A percentile compares a stretch with the other conserved stretches of the same genome.
Evolutionary conservation across 129 eudicot species (phyloP).

Genomic region (Centella asiatica): DNA sequence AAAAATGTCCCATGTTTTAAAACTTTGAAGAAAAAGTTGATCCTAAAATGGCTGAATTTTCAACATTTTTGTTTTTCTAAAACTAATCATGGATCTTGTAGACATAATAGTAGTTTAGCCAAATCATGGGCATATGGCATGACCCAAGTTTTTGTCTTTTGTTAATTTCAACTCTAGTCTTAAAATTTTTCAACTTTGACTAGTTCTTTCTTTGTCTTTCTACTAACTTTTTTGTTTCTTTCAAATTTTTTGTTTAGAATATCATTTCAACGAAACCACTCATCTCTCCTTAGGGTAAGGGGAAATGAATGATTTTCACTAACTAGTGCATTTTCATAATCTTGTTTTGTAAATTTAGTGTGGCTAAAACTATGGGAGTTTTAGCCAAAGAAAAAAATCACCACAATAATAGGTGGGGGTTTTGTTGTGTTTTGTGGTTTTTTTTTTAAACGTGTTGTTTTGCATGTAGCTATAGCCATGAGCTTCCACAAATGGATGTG

Average conservation of each 20-base stretch:
- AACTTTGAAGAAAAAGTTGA: constrained; percentile 10
- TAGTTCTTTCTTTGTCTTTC: constrained; percentile 28
- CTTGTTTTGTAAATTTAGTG: constrained; percentile 33
- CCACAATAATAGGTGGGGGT: constrained; percentile 27
- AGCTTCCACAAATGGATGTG: constrained; percentile 53
- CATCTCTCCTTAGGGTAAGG: constrained; percentile 45
- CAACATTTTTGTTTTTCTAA: constrained; percentile 5
- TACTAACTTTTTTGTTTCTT: constrained; percentile 5
- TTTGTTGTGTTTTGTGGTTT: constrained; percentile 16
- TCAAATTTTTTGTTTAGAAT: background rate
- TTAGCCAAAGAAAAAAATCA: constrained; percentile 39
- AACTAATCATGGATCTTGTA: constrained; percentile 20
- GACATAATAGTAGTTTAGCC: constrained; percentile 21
- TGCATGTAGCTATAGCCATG: too few relatives aligned
- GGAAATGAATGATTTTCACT: constrained; percentile 15
- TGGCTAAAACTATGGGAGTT: constrained; percentile 60
- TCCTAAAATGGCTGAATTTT: constrained; percentile 15
- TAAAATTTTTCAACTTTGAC: constrained; percentile 51
- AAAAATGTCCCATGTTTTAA: background rate
- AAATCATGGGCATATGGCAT: constrained; percentile 54
- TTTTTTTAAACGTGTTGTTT: constrained; percentile 34
- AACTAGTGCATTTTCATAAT: constrained; percentile 12
- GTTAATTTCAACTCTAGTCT: constrained; percentile 50
- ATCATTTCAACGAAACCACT: constrained; percentile 8
- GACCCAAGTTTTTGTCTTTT: constrained; percentile 35